A percentile compares a stretch with the other conserved stretches of the same genome.
These are phyloP conservation scores for Colletotrichum navitas DNA, from an alignment of 2,329 filamentous ascomycete genomes.

Conservation along the genomic window DNA sequence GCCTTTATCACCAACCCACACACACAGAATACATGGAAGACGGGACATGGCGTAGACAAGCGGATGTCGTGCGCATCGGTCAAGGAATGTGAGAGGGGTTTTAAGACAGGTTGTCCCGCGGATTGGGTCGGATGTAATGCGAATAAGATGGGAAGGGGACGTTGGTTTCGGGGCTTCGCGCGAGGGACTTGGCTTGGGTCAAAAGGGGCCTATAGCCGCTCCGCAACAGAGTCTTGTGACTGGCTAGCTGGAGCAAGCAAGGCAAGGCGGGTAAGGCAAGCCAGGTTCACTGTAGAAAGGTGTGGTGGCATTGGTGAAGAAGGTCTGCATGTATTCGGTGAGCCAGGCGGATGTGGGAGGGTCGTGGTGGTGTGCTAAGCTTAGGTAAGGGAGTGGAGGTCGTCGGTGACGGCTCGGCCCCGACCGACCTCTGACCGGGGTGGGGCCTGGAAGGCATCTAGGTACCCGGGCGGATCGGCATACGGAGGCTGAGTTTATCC, in stretches of 20 bases:
- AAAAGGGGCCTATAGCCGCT: neutral
- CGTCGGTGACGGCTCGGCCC: constrained; percentile 33
- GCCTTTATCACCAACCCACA: neutral
- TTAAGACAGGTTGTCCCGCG: neutral
- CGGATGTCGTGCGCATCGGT: constrained; percentile 6
- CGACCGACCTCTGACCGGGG: constrained; percentile 25
- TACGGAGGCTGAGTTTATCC: constrained; percentile 6
- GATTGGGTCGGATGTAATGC: neutral
- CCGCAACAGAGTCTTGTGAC: neutral
- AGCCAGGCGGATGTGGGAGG: neutral
- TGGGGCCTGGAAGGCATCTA: neutral
- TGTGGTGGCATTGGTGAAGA: constrained; percentile 23
- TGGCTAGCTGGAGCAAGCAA: neutral
- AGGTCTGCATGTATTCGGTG: constrained; percentile 15
- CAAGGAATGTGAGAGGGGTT: constrained; percentile 9
- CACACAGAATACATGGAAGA: neutral
- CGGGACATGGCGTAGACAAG: neutral
- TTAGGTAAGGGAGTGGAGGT: constrained; percentile 33
- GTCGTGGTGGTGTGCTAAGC: constrained; percentile 3
- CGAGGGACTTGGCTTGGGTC: neutral
- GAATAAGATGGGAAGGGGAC: neutral
- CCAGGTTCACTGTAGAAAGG: neutral
- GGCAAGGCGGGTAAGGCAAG: neutral
- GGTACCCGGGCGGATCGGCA: neutral
- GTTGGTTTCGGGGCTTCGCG: constrained; percentile 8